Percentiles rank a stretch among this genome's conserved stretches.
phyloP scores from a whole-genome alignment of 371 early-diverging fungal species.

The Mortierella sp. region DNA sequence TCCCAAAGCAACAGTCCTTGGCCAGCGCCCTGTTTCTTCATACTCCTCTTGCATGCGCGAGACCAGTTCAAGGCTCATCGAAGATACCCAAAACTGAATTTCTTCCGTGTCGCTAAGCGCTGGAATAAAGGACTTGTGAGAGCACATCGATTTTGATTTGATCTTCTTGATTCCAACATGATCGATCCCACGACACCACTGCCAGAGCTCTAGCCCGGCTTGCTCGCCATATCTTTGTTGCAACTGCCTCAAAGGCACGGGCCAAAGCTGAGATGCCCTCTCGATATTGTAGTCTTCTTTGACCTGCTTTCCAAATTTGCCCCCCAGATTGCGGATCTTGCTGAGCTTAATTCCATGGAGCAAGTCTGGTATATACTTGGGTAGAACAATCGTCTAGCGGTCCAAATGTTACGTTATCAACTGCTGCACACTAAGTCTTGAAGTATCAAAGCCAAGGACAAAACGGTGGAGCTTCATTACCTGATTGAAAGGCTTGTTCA shows the following conservation, averaged over 20 bases:
- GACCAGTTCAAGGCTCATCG: conserved; percentile 67
- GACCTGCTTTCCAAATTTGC: conserved; percentile 86
- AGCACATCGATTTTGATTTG: conserved; percentile 67
- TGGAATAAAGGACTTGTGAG: conserved; percentile 71
- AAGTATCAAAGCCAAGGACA: neutral
- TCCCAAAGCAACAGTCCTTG: conserved; percentile 44
- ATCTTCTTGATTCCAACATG: conserved; percentile 58
- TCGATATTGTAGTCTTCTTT: conserved; percentile 69
- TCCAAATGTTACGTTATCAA: neutral
- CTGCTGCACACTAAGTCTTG: neutral
- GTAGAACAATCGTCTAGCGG: conserved; percentile 72
- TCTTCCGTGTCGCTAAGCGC: conserved; percentile 56
- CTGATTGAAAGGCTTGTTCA: conserved; percentile 92
- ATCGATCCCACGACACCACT: conserved; percentile 76
- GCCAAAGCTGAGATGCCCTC: conserved; percentile 72
- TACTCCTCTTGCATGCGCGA: conserved; percentile 50
- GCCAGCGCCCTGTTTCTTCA: conserved; percentile 50
- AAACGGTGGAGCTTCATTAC: conserved; percentile 45
- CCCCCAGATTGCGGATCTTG: conserved; percentile 89
- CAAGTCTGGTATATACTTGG: conserved; percentile 64
- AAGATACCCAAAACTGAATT: conserved; percentile 70
- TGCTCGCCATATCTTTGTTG: conserved; percentile 58
- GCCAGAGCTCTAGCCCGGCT: conserved; percentile 65
- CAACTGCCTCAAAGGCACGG: conserved; percentile 58
- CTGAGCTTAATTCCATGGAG: conserved; percentile 75